These are phyloP conservation scores for Candida ipomoeae DNA, from an alignment of 805 yeast genomes.

Conservation along the genomic window DNA sequence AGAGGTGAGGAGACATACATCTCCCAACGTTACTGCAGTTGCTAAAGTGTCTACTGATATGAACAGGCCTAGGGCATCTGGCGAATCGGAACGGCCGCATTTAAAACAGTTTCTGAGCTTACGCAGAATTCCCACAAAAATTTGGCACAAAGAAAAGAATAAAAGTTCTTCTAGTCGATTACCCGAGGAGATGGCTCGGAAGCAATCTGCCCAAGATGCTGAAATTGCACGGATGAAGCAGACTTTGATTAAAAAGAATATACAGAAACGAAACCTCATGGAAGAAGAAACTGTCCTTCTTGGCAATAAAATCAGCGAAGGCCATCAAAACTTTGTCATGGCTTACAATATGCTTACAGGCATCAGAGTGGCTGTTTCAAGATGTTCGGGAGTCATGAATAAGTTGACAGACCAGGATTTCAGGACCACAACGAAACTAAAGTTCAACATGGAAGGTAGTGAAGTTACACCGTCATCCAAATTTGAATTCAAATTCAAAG, in stretches of 20 bases:
- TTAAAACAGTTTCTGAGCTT: slow-evolving; percentile 9
- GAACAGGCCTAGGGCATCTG: not conserved
- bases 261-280: slow-evolving; percentile 35
- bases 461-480: slow-evolving; percentile 90
- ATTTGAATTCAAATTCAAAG: slow-evolving; percentile 95
- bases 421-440: slow-evolving; percentile 65
- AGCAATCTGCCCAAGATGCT: slow-evolving; percentile 19
- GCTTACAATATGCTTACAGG: slow-evolving; percentile 98
- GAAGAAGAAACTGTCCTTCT: slow-evolving; percentile 60
- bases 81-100: slow-evolving; percentile 8
- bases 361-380: slow-evolving; percentile 88
- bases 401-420: slow-evolving; percentile 72
- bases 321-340: slow-evolving; percentile 87
- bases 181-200: slow-evolving; percentile 1
- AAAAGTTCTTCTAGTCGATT: not conserved
- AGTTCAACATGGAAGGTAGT: slow-evolving; percentile 83
- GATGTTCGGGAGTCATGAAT: slow-evolving; percentile 82
- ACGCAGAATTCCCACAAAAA: slow-evolving; percentile 10
- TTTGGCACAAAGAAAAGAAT: slow-evolving; percentile 5
- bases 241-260: slow-evolving; percentile 42
- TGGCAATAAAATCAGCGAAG: slow-evolving; percentile 84
- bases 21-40: slow-evolving; percentile 4
- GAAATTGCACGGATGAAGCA: slow-evolving; percentile 52
- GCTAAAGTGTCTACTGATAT: slow-evolving; percentile 4
- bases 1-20: slow-evolving; percentile 7